Evolutionary conservation across 345 rosid genomes (phyloP), one percentile per base, ranked within the genome.

Genomic region (Murraya paniculata): DNA sequence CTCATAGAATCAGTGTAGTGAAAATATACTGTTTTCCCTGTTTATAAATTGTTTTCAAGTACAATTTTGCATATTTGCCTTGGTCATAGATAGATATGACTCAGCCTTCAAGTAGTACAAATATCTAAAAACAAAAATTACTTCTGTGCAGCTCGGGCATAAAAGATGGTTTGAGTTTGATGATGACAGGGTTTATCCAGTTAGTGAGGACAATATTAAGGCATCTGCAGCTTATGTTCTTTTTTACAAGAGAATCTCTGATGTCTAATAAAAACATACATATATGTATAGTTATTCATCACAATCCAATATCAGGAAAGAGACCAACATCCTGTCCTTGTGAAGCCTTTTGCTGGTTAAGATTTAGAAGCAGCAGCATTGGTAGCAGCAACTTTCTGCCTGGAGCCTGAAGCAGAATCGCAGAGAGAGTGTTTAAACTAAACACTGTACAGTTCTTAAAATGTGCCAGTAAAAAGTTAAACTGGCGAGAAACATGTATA

Each of bases 191-290:
- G 91, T 90, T 76, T 64, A 8, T 19, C 82, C 87, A 1, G 77
- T 91, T 71, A 69, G 82, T 25, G 84, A 80, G 74, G 88, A 90
- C 50, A 80, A 68, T 75, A 84, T 91, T 60, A 91, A 87, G 87
- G 76, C 93, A 31, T 81, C 90, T 7, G 91, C 95, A 22, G 91
- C 92, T 30, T 91, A 91, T 69, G 92, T 91, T 68, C 91, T 91
- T 75, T 90, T 90, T 83, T 90, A 91, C 81, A 80, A 84, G 74
- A 87, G 93, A 84, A 82, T 87, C 48, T 33, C 61, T 16, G 75
- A 57, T 30, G 59, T 39, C 55, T 69, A 35, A 58, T 28, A 24
- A 5, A 9, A 39, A 16, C 38, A 28, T 5, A 53, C 38, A 16
- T 6, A 55, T 9, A 7, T 55, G 38, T 76, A 55, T 24, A 55